Evolutionary conservation across 2,329 filamentous ascomycete genomes (phyloP).

Genomic region (Massarina eburnea): DNA sequence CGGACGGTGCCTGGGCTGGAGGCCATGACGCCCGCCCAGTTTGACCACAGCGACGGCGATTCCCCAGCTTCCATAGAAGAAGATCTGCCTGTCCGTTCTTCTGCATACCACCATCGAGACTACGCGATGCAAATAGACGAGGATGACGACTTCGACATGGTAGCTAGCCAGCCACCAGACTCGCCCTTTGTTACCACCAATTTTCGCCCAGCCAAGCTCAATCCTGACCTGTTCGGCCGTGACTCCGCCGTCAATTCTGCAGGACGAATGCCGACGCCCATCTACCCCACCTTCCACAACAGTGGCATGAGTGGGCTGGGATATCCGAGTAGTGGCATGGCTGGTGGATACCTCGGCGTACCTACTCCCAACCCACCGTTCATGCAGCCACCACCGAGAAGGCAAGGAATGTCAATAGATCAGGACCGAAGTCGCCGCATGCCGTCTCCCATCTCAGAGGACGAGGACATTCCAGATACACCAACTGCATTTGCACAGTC

Average conservation of each 20-base stretch:
- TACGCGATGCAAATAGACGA: constrained; percentile 43
- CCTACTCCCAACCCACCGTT: constrained; percentile 10
- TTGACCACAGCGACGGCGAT: constrained; percentile 25
- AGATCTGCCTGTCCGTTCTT: constrained; percentile 21
- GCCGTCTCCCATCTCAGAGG: constrained; percentile 46
- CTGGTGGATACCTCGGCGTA: constrained; percentile 17
- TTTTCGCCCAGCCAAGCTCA: constrained; percentile 39
- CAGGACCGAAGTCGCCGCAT: constrained; percentile 35
- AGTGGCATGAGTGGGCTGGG: constrained; percentile 23
- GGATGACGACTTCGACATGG: constrained; percentile 34
- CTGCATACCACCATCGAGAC: constrained; percentile 25
- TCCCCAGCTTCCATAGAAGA: constrained; percentile 30
- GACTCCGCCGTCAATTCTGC: constrained; percentile 20
- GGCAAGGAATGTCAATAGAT: constrained; percentile 15
- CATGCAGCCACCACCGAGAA: constrained; percentile 22
- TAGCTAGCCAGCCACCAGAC: constrained; percentile 38
- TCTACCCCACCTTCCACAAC: constrained; percentile 40
- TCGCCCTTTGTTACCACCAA: constrained; percentile 31
- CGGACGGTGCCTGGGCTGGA: constrained; percentile 25
- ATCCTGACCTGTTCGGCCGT: constrained; percentile 29
- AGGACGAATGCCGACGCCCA: constrained; percentile 44
- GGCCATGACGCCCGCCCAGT: constrained; percentile 33
- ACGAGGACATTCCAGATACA: constrained; percentile 41
- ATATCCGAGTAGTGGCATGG: constrained; percentile 32
- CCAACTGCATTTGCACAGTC: constrained; percentile 40